Percentiles rank a stretch among this genome's conserved stretches.
phyloP scores from a whole-genome alignment of 192 early-diverging fungal species.

The Podila epicladia region DNA sequence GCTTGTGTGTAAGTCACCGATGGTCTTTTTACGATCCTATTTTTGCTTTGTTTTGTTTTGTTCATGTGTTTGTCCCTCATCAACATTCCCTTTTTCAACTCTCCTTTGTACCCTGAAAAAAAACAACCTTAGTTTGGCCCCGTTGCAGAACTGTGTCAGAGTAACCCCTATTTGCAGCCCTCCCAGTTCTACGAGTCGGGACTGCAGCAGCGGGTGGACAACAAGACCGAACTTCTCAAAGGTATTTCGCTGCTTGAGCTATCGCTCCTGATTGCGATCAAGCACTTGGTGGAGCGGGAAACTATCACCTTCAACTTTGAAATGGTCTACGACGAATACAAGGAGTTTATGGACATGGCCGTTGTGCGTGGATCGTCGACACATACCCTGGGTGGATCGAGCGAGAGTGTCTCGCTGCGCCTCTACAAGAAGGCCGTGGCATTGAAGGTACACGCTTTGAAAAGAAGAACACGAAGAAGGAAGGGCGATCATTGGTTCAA shows the following conservation, averaged over 20 bases:
- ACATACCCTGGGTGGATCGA: constrained; percentile 23
- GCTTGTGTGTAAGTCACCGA: constrained; percentile 57
- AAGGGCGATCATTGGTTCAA: not conserved
- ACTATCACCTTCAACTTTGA: constrained; percentile 88
- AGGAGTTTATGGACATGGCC: constrained; percentile 77
- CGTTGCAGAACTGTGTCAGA: constrained; percentile 41
- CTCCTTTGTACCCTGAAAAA: not conserved
- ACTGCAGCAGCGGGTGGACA: constrained; percentile 57
- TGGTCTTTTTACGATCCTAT: not conserved
- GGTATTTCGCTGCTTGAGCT: constrained; percentile 85
- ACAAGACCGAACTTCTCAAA: constrained; percentile 64
- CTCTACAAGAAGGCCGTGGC: constrained; percentile 83
- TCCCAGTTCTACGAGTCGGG: constrained; percentile 51
- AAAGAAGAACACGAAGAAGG: not conserved
- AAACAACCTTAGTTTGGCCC: constrained; percentile 52
- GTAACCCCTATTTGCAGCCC: constrained; percentile 49
- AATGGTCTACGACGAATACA: constrained; percentile 95
- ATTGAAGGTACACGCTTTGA: constrained; percentile 69
- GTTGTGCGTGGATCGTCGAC: constrained; percentile 53
- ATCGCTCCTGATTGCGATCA: constrained; percentile 81
- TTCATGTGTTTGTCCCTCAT: constrained; percentile 12
- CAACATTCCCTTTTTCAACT: not conserved
- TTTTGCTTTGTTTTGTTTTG: not conserved
- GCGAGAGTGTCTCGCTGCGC: constrained; percentile 66
- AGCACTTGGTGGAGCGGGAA: constrained; percentile 72